Evolutionary conservation across 1,284 basidiomycete species (phyloP).

Genomic region (Singerocomus rubriflavus): DNA sequence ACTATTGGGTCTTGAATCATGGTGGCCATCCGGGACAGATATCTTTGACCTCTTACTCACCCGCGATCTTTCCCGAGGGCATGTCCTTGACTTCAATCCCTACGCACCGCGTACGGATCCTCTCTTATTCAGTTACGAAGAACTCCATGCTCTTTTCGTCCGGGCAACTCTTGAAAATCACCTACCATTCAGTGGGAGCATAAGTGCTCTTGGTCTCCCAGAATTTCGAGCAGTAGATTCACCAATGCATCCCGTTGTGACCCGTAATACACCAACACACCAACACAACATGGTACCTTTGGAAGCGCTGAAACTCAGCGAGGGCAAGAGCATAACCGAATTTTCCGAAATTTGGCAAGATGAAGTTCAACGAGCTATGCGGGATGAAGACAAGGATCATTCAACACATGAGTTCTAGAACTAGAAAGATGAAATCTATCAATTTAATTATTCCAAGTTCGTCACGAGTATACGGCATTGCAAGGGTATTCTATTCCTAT

Average conservation of each 20-base stretch:
- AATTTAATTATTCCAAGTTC: not conserved
- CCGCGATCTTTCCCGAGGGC: slow-evolving; percentile 68
- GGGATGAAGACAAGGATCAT: slow-evolving; percentile 11
- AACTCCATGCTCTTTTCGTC: slow-evolving; percentile 52
- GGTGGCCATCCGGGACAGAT: slow-evolving; percentile 47
- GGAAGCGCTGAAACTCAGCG: slow-evolving; percentile 79
- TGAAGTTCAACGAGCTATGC: slow-evolving; percentile 47
- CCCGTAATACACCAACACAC: slow-evolving; percentile 66
- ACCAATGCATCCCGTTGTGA: slow-evolving; percentile 61
- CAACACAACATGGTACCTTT: slow-evolving; percentile 92
- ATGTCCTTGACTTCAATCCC: slow-evolving; percentile 90
- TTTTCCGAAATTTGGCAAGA: slow-evolving; percentile 71
- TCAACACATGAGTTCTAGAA: not conserved
- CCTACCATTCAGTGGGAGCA: not conserved
- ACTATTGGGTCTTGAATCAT: not conserved
- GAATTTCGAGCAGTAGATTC: slow-evolving; percentile 74
- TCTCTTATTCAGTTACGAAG: slow-evolving; percentile 82
- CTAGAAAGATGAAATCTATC: not conserved
- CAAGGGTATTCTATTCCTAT: slow-evolving; percentile 25
- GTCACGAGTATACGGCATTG: not conserved
- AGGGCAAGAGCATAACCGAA: slow-evolving; percentile 65
- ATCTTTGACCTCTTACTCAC: slow-evolving; percentile 86
- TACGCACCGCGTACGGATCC: slow-evolving; percentile 85
- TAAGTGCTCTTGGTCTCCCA: slow-evolving; percentile 33
- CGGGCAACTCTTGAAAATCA: not conserved